Percentiles rank a stretch among this genome's conserved stretches.
These are phyloP conservation scores for Saturnispora galanensis DNA, from an alignment of 805 yeast species.

Conservation along the genomic window DNA sequence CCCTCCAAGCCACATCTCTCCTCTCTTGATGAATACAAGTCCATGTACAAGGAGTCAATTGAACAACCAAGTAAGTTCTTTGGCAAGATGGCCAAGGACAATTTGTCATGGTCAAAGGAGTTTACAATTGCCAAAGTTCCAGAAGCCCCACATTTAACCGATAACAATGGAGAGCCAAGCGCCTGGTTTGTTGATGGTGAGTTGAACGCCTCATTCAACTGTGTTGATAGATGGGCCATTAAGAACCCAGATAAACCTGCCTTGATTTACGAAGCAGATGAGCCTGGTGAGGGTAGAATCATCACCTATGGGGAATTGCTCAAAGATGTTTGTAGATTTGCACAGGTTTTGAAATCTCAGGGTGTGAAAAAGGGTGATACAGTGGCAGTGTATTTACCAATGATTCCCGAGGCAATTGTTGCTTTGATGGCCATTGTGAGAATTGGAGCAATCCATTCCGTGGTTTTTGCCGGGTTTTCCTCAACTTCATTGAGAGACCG, in stretches of 20 bases:
- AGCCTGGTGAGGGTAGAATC: constrained; percentile 50
- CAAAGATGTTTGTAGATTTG: constrained; percentile 58
- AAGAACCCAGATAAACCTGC: constrained; percentile 64
- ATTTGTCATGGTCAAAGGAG: constrained; percentile 43
- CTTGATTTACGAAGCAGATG: constrained; percentile 74
- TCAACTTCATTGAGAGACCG: constrained; percentile 64
- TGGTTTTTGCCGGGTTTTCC: constrained; percentile 78
- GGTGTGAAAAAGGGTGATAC: constrained; percentile 77
- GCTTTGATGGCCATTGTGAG: constrained; percentile 71
- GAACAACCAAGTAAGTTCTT: constrained; percentile 46
- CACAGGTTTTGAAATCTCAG: constrained; percentile 55
- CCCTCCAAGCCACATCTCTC: constrained; percentile 38
- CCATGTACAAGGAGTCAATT: constrained; percentile 44
- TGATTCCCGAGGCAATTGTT: constrained; percentile 72
- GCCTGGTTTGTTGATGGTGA: constrained; percentile 78
- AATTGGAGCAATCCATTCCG: constrained; percentile 79
- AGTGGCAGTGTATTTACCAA: constrained; percentile 79
- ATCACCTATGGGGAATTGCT: constrained; percentile 65
- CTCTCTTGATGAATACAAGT: constrained; percentile 40
- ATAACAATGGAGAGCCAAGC: constrained; percentile 40
- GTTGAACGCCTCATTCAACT: constrained; percentile 69
- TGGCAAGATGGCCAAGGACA: constrained; percentile 41
- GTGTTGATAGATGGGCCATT: constrained; percentile 76
- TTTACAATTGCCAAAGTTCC: constrained; percentile 42
- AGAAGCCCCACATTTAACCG: constrained; percentile 30